phyloP scores from a whole-genome alignment of 441 rosid genomes.

The Sinapis alba region DNA sequence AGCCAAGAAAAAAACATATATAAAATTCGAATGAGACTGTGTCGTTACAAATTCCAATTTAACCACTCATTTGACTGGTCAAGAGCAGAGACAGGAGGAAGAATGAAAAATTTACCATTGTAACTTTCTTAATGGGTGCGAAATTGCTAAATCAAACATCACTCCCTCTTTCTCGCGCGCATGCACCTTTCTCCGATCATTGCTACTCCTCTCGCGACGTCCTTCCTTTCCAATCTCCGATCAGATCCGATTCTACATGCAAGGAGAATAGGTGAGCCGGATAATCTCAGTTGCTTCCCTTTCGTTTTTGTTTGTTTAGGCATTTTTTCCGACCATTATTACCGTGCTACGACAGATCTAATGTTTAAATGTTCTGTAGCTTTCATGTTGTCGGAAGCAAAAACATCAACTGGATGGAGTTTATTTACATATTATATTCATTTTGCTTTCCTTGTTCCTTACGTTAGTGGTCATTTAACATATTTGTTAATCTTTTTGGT shows the following conservation, averaged over 20 bases:
- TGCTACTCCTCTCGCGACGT: not conserved
- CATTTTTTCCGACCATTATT: not conserved
- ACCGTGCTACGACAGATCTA: not conserved
- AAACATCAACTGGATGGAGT: not conserved
- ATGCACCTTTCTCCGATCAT: constrained; percentile 13
- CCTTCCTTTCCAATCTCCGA: not conserved
- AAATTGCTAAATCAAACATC: constrained; percentile 31
- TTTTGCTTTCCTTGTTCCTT: not conserved
- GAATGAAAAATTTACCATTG: not conserved
- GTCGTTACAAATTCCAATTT: not conserved
- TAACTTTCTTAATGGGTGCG: constrained; percentile 11
- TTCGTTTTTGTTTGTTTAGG: not conserved
- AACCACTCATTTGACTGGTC: constrained; percentile 8
- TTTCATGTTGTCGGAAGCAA: not conserved
- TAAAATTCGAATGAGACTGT: no score
- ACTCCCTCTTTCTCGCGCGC: constrained; percentile 19
- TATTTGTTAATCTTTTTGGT: not conserved
- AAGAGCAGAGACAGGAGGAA: constrained; percentile 12
- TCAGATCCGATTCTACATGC: not conserved
- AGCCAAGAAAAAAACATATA: no score
- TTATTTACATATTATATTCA: not conserved
- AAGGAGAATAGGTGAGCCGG: not conserved
- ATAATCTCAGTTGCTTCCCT: not conserved
- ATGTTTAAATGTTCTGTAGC: not conserved
- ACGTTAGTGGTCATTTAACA: not conserved